Conservation (phyloP, 2,329 filamentous ascomycete species). For the Dactylonectria macrodidyma region DNA sequence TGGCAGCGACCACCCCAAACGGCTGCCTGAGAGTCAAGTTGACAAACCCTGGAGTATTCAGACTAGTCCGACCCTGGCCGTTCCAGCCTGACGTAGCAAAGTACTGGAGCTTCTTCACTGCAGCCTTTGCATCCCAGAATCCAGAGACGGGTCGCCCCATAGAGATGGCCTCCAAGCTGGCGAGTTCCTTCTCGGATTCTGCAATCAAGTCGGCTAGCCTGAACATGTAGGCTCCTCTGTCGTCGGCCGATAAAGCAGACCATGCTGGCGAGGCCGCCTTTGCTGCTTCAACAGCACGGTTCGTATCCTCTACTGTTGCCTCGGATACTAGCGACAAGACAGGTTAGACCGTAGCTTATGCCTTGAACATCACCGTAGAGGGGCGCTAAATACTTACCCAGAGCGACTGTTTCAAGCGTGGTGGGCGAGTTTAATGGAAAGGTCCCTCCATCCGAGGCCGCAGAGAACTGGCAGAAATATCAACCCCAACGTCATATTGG, state of each 20-base stretch:
- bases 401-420: no score
- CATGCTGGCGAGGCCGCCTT: constrained; percentile 64
- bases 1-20: constrained; percentile 66
- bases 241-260: constrained; percentile 56
- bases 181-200: constrained; percentile 57
- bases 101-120: constrained; percentile 41
- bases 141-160: constrained; percentile 34
- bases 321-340: constrained; percentile 44
- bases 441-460: no score
- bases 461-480: no score
- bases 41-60: constrained; percentile 64
- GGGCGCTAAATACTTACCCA: no score
- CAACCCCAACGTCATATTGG: no score
- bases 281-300: constrained; percentile 63
- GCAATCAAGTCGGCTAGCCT: constrained; percentile 61
- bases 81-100: no score
- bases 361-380: no score
- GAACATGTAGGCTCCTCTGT: constrained; percentile 56
- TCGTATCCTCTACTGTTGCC: constrained; percentile 62
- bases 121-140: constrained; percentile 54
- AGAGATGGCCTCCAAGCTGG: constrained; percentile 41
- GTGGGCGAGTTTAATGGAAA: no score
- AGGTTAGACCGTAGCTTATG: no score
- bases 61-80: constrained; percentile 56
- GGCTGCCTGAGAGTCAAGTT: constrained; percentile 64